A percentile compares a stretch with the other conserved stretches of the same genome.
Conservation (phyloP, 352 stramenopile genomes). For the Globisporangium spiculum region DNA sequence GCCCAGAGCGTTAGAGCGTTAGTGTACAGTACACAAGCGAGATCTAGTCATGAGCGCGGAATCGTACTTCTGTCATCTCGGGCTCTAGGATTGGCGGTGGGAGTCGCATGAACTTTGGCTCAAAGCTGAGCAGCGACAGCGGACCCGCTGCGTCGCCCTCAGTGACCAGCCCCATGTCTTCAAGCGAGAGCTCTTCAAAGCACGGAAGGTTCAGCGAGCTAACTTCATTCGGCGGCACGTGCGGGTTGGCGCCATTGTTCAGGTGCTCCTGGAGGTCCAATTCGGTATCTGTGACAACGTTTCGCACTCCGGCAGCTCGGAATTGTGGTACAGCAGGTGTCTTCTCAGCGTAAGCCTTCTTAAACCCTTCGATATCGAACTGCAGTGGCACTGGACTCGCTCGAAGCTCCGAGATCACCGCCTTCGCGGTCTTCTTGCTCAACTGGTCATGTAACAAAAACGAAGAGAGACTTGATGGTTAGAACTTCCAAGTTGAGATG, state of each 20-base stretch:
- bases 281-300: slow-evolving; percentile 78
- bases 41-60: neutral
- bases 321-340: slow-evolving; percentile 78
- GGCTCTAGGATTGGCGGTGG: slow-evolving; percentile 81
- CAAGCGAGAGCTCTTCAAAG: slow-evolving; percentile 66
- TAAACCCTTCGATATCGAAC: slow-evolving; percentile 65
- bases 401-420: slow-evolving; percentile 63
- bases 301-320: slow-evolving; percentile 69
- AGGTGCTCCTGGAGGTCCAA: slow-evolving; percentile 80
- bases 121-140: slow-evolving; percentile 83
- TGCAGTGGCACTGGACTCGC: slow-evolving; percentile 42
- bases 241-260: slow-evolving; percentile 73
- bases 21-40: neutral
- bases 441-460: slow-evolving; percentile 19
- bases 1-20: neutral
- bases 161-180: slow-evolving; percentile 65
- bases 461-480: slow-evolving; percentile 8
- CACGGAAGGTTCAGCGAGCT: slow-evolving; percentile 67
- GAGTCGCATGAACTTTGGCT: slow-evolving; percentile 87
- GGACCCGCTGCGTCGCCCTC: slow-evolving; percentile 33
- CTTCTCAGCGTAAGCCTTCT: slow-evolving; percentile 66
- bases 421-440: slow-evolving; percentile 75
- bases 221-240: slow-evolving; percentile 68
- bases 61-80: slow-evolving; percentile 67
- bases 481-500: slow-evolving; percentile 10